Evolutionary conservation across 495 filamentous ascomycete genomes (phyloP).

Genomic region (Hyphodiscus hymeniophilus): DNA sequence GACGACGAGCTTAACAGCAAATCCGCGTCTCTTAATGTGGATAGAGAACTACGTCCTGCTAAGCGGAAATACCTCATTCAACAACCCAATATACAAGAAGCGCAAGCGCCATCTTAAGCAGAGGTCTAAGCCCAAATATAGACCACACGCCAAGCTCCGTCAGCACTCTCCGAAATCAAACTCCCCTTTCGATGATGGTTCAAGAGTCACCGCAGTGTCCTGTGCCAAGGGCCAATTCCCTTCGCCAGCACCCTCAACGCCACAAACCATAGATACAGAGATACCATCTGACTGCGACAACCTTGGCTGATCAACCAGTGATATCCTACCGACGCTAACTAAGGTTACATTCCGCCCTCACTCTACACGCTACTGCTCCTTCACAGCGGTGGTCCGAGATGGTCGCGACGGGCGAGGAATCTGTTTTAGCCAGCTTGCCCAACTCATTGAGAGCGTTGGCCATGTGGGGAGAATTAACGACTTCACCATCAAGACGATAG

Average conservation of each 20-base stretch:
- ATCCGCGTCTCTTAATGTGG: too few species aligned
- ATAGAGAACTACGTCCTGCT: too few species aligned
- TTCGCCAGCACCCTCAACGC: background rate
- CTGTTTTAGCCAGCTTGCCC: conserved; percentile 15
- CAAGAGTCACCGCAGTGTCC: background rate
- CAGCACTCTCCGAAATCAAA: background rate
- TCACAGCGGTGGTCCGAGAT: conserved; percentile 44
- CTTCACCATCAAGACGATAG: conserved; percentile 13
- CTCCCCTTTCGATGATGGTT: background rate
- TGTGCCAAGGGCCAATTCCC: conserved; percentile 2
- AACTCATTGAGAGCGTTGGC: conserved; percentile 12
- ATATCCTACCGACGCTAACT: too few species aligned
- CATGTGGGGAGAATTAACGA: conserved; percentile 12
- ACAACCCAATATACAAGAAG: too few species aligned
- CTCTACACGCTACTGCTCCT: conserved; percentile 25
- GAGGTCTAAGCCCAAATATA: conserved; percentile 2
- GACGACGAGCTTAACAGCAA: too few species aligned
- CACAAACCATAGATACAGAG: conserved; percentile 1
- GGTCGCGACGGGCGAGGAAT: conserved; percentile 40
- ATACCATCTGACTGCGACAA: conserved; percentile 4
- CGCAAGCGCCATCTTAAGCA: too few species aligned
- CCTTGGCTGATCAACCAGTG: conserved; percentile 5
- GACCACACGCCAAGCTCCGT: background rate
- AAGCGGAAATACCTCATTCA: too few species aligned
- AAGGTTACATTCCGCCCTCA: conserved; percentile 3